These are phyloP conservation scores for Podila horticola DNA, from an alignment of 192 early-diverging fungal species.

Conservation along the genomic window DNA sequence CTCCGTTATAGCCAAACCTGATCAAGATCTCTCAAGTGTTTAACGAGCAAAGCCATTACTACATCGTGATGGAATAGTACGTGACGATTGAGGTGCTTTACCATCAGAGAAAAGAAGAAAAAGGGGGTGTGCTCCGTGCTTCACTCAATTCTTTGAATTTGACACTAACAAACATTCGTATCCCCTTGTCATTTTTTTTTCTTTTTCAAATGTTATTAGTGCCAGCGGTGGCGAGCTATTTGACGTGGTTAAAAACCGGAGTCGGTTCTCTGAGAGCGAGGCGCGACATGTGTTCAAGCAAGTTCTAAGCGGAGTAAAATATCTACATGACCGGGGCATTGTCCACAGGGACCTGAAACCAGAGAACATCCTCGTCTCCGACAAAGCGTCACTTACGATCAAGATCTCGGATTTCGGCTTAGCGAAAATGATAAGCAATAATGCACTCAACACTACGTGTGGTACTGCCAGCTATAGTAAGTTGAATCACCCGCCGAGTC, in stretches of 20 bases:
- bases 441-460: conserved; percentile 80
- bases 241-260: conserved; percentile 84
- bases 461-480: conserved; percentile 87
- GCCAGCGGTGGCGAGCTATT: conserved; percentile 92
- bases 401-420: conserved; percentile 98
- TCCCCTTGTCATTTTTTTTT: not conserved
- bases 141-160: not conserved
- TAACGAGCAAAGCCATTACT: conserved; percentile 18
- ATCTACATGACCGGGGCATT: conserved; percentile 84
- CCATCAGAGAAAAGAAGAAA: not conserved
- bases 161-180: not conserved
- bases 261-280: conserved; percentile 79
- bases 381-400: conserved; percentile 64
- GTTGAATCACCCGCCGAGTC: not conserved
- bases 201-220: conserved; percentile 38
- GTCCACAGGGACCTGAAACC: conserved; percentile 96
- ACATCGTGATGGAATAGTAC: conserved; percentile 49
- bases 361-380: conserved; percentile 73
- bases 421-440: conserved; percentile 69
- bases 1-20: conserved; percentile 18
- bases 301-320: conserved; percentile 82
- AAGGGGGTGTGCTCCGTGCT: too few species aligned
- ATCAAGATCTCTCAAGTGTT: conserved; percentile 38
- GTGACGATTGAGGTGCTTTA: not conserved
- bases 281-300: conserved; percentile 82